A percentile compares a stretch with the other conserved stretches of the same genome.
These are phyloP conservation scores for Penicillium robsamsonii DNA, from an alignment of 495 filamentous ascomycete genomes.

Conservation along the genomic window DNA sequence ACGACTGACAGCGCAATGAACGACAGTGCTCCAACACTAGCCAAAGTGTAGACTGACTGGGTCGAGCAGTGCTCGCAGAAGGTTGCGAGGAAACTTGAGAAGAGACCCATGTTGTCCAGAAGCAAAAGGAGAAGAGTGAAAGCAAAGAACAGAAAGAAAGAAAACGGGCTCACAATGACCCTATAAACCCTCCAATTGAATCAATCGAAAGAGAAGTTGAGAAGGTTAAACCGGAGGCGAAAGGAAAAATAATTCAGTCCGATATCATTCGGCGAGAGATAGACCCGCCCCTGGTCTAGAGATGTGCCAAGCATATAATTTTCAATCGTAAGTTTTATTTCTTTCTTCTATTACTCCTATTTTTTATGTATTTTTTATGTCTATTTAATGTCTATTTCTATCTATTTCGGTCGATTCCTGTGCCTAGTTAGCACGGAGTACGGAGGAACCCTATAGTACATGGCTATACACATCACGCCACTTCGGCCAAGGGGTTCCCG, in stretches of 20 bases:
- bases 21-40: conserved; percentile 27
- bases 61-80: conserved; percentile 43
- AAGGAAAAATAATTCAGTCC: conserved; percentile 28
- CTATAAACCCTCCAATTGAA: neutral
- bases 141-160: conserved; percentile 1
- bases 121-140: conserved; percentile 1
- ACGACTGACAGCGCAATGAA: conserved; percentile 37
- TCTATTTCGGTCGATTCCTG: neutral
- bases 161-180: conserved; percentile 1
- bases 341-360: neutral
- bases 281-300: conserved; percentile 21
- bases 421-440: neutral
- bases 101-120: conserved; percentile 36
- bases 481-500: conserved; percentile 17
- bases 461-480: conserved; percentile 19
- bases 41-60: conserved; percentile 34
- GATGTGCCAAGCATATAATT: neutral
- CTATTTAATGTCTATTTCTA: neutral
- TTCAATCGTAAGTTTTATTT: neutral
- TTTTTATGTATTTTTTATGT: neutral
- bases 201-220: conserved; percentile 10
- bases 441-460: neutral
- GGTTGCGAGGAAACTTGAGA: conserved; percentile 35
- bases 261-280: conserved; percentile 25
- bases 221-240: conserved; percentile 12